A percentile compares a stretch with the other conserved stretches of the same genome.
Conservation (phyloP, 257 asterid genomes). For the Anisodus tanguticus region DNA sequence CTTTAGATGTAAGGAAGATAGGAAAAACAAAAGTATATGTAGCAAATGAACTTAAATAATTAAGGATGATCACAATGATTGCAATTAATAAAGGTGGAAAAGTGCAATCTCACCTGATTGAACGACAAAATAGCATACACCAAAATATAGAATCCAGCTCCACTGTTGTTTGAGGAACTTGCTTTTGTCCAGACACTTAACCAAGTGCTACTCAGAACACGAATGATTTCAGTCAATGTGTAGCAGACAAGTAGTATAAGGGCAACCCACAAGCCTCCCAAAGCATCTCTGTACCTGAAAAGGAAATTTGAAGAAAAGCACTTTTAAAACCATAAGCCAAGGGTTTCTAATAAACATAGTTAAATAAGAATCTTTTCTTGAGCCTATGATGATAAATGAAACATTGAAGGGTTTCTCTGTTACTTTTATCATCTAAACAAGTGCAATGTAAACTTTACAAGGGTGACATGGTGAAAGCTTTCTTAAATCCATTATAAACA, state of each 20-base stretch:
- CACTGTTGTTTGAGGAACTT: conserved; percentile 54
- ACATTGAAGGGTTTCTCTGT: not conserved
- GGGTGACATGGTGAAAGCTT: conserved; percentile 4
- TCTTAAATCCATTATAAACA: not conserved
- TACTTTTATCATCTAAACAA: conserved; percentile 18
- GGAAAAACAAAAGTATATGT: not conserved
- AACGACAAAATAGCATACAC: conserved; percentile 77
- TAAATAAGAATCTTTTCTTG: conserved; percentile 11
- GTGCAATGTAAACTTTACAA: not conserved
- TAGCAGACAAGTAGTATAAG: conserved; percentile 68
- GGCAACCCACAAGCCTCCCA: conserved; percentile 90
- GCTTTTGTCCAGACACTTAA: conserved; percentile 88
- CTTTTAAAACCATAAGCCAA: conserved; percentile 27
- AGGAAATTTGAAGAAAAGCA: conserved; percentile 30
- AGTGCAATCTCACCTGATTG: conserved; percentile 49
- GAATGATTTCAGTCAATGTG: conserved; percentile 65
- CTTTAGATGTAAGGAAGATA: not conserved
- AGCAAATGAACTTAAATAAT: conserved; percentile 4
- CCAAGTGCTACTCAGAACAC: conserved; percentile 94
- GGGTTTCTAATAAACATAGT: conserved; percentile 1
- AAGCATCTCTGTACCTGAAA: conserved; percentile 70
- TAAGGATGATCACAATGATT: conserved; percentile 22
- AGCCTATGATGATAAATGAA: conserved; percentile 17
- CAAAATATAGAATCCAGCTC: conserved; percentile 72
- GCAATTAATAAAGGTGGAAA: conserved; percentile 18